These are phyloP conservation scores for Smittium culicis DNA, from an alignment of 371 early-diverging fungal species.

Conservation along the genomic window DNA sequence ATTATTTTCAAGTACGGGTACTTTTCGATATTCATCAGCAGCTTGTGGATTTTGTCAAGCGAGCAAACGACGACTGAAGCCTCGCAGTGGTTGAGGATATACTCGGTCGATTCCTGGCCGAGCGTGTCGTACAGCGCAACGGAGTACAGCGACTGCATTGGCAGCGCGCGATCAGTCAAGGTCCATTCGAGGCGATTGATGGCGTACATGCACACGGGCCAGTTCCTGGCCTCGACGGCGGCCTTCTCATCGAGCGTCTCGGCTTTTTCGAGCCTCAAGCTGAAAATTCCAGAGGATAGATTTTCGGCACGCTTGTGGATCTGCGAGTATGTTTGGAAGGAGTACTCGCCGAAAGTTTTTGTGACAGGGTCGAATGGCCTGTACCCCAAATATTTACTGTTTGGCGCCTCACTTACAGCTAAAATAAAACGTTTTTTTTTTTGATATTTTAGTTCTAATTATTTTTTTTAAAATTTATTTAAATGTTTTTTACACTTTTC, in stretches of 20 bases:
- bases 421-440: background rate
- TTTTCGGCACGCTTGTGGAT: conserved; percentile 39
- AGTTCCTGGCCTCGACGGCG: background rate
- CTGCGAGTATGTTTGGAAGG: conserved; percentile 43
- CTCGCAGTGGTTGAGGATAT: conserved; percentile 59
- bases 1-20: conserved; percentile 49
- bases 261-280: conserved; percentile 15
- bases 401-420: conserved; percentile 4
- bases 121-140: conserved; percentile 84
- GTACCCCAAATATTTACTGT: conserved; percentile 34
- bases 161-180: conserved; percentile 66
- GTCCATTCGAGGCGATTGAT: conserved; percentile 86
- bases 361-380: conserved; percentile 34
- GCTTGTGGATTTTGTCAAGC: conserved; percentile 61
- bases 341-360: conserved; percentile 35
- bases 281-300: conserved; percentile 42
- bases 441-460: background rate
- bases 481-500: background rate
- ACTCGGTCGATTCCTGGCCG: conserved; percentile 60
- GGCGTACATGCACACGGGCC: conserved; percentile 56
- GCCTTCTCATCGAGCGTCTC: background rate
- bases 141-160: conserved; percentile 42
- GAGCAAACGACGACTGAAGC: conserved; percentile 56
- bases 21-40: conserved; percentile 41
- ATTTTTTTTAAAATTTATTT: background rate